Conservation (phyloP, 2,329 filamentous ascomycete species). For the Colletotrichum liaoningense region DNA sequence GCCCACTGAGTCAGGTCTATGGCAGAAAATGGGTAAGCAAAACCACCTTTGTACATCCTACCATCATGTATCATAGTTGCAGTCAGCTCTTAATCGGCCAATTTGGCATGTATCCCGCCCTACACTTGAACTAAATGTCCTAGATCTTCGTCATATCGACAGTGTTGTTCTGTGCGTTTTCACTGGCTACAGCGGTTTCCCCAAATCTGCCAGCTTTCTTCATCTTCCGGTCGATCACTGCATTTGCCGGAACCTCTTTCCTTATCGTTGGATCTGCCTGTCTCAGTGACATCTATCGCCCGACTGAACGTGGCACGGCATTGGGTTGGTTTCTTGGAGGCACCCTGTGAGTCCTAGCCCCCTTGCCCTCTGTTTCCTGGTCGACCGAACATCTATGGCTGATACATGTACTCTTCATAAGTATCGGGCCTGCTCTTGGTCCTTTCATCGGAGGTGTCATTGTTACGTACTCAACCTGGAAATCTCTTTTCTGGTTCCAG, state of each 20-base stretch:
- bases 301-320: slow-evolving; percentile 73
- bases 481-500: slow-evolving; percentile 78
- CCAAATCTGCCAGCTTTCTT: slow-evolving; percentile 75
- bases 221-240: slow-evolving; percentile 75
- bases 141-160: slow-evolving; percentile 39
- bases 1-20: slow-evolving; percentile 71
- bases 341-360: slow-evolving; percentile 54
- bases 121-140: slow-evolving; percentile 17
- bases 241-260: slow-evolving; percentile 77
- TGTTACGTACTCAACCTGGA: slow-evolving; percentile 74
- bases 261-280: slow-evolving; percentile 74
- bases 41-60: slow-evolving; percentile 42
- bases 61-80: slow-evolving; percentile 17
- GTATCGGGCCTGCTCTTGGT: slow-evolving; percentile 71
- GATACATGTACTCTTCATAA: neutral
- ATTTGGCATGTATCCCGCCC: neutral
- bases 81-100: neutral
- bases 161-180: slow-evolving; percentile 70
- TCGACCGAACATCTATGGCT: neutral
- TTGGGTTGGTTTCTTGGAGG: slow-evolving; percentile 75
- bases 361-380: neutral
- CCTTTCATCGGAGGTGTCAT: slow-evolving; percentile 76
- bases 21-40: slow-evolving; percentile 60
- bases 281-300: slow-evolving; percentile 68
- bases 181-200: slow-evolving; percentile 73